These are phyloP conservation scores for Raddia guianensis DNA, from an alignment of 176 grass and related monocot genomes.

Conservation along the genomic window DNA sequence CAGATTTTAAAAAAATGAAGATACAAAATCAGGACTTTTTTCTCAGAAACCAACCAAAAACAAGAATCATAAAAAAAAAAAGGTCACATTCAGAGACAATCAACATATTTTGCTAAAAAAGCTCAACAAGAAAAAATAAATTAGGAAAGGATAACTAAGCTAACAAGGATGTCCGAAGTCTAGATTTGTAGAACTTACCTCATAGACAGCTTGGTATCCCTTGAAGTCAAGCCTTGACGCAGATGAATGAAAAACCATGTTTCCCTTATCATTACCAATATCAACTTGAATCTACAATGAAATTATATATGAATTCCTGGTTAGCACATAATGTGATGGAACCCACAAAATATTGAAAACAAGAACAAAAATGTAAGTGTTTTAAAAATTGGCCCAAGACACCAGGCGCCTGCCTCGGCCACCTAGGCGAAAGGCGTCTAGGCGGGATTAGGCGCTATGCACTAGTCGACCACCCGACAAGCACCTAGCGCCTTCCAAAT, in stretches of 20 bases:
- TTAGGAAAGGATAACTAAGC: conserved; percentile 14
- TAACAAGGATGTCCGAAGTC: conserved; percentile 28
- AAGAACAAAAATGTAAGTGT: neutral
- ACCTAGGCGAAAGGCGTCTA: too few relatives aligned
- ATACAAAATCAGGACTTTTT: neutral
- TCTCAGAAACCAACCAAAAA: neutral
- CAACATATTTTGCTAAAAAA: conserved; percentile 28
- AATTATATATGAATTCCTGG: conserved; percentile 10
- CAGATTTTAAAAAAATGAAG: neutral
- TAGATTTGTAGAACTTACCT: conserved; percentile 52
- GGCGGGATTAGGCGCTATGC: too few relatives aligned
- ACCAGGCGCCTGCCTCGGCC: too few relatives aligned
- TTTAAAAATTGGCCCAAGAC: too few relatives aligned
- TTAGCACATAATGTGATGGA: conserved; percentile 26
- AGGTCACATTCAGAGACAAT: conserved; percentile 2
- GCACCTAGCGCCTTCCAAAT: too few relatives aligned
- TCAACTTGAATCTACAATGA: conserved; percentile 85
- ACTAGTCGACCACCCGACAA: too few relatives aligned
- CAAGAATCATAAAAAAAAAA: neutral
- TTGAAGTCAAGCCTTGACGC: conserved; percentile 77
- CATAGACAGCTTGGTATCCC: conserved; percentile 82
- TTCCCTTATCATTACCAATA: conserved; percentile 66
- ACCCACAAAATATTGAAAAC: conserved; percentile 4
- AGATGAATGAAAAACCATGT: conserved; percentile 63
- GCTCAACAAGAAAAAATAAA: neutral